Evolutionary conservation across 2,329 filamentous ascomycete species (phyloP).

Genomic region (Alternaria brassicicola): DNA sequence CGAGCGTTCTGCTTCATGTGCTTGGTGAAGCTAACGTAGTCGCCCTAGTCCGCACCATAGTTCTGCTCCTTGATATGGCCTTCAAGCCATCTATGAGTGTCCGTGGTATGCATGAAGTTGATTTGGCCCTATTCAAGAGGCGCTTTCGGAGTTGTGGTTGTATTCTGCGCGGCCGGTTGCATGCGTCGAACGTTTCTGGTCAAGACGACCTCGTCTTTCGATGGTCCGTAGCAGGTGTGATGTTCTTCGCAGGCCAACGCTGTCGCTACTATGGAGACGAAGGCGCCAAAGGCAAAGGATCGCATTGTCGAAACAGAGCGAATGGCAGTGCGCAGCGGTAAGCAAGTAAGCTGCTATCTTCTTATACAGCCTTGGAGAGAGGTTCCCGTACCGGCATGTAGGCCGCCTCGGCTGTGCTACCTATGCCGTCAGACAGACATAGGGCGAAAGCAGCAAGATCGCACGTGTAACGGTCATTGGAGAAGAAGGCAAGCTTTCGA

Average conservation of each 20-base stretch:
- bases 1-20: conserved; percentile 66
- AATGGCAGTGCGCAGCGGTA: background rate
- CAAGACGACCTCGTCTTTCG: conserved; percentile 48
- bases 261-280: conserved; percentile 14
- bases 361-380: conserved; percentile 10
- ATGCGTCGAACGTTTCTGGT: conserved; percentile 52
- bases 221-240: conserved; percentile 49
- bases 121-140: conserved; percentile 67
- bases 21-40: conserved; percentile 66
- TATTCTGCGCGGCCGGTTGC: conserved; percentile 53
- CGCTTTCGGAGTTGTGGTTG: conserved; percentile 44
- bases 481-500: conserved; percentile 29
- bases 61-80: conserved; percentile 67
- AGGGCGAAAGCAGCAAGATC: background rate
- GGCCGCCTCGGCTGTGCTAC: background rate
- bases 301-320: conserved; percentile 16
- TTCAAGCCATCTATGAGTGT: conserved; percentile 67
- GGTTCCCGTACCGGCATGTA: background rate
- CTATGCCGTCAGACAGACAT: background rate
- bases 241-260: conserved; percentile 39
- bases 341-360: background rate
- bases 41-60: conserved; percentile 70
- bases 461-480: conserved; percentile 24
- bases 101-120: conserved; percentile 70
- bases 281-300: conserved; percentile 6